Evolutionary conservation across 164 flowering plant genomes (phyloP).

Genomic region (Vitis amurensis): DNA sequence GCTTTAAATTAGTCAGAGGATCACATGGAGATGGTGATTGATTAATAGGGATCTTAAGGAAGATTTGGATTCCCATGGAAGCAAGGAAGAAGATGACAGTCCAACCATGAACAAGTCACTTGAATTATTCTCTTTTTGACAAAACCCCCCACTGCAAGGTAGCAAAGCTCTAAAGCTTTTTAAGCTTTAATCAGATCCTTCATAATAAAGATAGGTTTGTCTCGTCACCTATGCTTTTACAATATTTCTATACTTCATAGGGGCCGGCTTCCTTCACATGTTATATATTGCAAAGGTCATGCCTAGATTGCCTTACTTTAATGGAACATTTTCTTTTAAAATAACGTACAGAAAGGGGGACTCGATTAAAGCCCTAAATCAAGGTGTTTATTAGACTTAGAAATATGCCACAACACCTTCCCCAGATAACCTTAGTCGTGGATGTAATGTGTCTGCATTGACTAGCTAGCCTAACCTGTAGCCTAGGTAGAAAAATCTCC

Average conservation of each 20-base stretch:
- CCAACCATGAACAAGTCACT: constrained; percentile 14
- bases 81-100: constrained; percentile 20
- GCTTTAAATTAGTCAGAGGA: too few species aligned
- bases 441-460: not conserved
- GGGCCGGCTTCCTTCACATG: constrained; percentile 13
- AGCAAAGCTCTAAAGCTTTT: constrained; percentile 9
- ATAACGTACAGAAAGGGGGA: not conserved
- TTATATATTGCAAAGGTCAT: not conserved
- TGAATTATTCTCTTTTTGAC: constrained; percentile 16
- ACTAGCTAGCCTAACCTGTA: not conserved
- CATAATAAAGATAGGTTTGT: constrained; percentile 23
- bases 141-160: constrained; percentile 12
- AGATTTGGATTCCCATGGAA: constrained; percentile 29
- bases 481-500: too few species aligned
- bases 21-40: not conserved
- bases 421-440: too few species aligned
- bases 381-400: not conserved
- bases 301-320: not conserved
- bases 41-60: constrained; percentile 17
- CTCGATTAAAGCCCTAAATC: constrained; percentile 1
- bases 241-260: not conserved
- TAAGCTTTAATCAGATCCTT: constrained; percentile 12
- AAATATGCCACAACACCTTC: too few species aligned
- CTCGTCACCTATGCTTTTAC: constrained; percentile 8
- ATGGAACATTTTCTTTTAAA: not conserved